Evolutionary conservation across 164 flowering plant species (phyloP).

Genomic region (Macadamia integrifolia): DNA sequence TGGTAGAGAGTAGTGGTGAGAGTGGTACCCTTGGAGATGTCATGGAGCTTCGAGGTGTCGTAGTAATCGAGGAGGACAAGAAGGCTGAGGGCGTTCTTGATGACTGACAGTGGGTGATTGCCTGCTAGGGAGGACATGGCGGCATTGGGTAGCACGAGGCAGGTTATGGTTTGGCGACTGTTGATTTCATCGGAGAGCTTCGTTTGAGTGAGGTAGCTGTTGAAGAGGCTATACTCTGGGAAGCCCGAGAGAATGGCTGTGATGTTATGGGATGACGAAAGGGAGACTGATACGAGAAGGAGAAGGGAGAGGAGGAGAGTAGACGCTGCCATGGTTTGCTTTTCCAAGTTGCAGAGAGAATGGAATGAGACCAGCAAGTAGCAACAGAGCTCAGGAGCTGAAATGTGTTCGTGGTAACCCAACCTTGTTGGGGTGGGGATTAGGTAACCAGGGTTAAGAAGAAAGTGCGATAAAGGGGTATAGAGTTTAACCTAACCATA

Average conservation of each 20-base stretch:
- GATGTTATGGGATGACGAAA: slow-evolving; percentile 55
- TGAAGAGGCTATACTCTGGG: slow-evolving; percentile 63
- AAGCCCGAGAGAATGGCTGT: slow-evolving; percentile 51
- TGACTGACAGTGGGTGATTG: slow-evolving; percentile 60
- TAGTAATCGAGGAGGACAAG: slow-evolving; percentile 72
- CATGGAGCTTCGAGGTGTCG: slow-evolving; percentile 24
- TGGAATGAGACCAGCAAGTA: no score
- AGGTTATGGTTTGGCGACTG: slow-evolving; percentile 69
- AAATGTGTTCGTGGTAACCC: no score
- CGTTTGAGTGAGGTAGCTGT: slow-evolving; percentile 56
- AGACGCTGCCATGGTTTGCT: neutral
- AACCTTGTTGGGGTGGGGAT: no score
- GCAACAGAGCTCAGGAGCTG: no score
- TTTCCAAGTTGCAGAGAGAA: no score
- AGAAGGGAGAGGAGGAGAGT: neutral
- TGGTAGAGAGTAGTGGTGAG: no score
- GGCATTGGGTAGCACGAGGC: slow-evolving; percentile 57
- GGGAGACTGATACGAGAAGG: slow-evolving; percentile 13
- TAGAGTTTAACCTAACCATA: no score
- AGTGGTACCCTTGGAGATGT: no score
- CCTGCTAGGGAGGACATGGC: slow-evolving; percentile 51
- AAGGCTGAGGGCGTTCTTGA: slow-evolving; percentile 56
- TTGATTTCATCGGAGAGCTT: slow-evolving; percentile 85
- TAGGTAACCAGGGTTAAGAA: no score
- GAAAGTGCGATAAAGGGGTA: no score